phyloP scores from a whole-genome alignment of 371 early-diverging fungal species.

The Mortierella sp. region DNA sequence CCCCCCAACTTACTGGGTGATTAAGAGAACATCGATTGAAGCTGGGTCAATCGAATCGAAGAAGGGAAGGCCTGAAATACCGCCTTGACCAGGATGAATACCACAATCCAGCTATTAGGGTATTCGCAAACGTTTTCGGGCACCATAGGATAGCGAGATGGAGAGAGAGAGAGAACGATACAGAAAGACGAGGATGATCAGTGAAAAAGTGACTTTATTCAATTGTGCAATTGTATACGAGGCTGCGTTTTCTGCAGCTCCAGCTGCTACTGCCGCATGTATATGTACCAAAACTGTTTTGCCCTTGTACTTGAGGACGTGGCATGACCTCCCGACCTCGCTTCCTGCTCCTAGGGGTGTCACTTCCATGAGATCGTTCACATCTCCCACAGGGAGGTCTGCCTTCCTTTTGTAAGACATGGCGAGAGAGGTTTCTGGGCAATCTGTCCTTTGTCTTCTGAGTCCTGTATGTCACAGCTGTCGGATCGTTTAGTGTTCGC shows the following conservation, averaged over 20 bases:
- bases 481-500: no score
- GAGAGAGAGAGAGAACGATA: conserved; percentile 2
- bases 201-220: conserved; percentile 15
- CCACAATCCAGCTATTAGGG: conserved; percentile 97
- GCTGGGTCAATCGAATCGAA: conserved; percentile 98
- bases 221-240: conserved; percentile 10
- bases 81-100: conserved; percentile 98
- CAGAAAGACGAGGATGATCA: conserved; percentile 5
- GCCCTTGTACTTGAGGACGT: conserved; percentile 95
- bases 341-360: conserved; percentile 99
- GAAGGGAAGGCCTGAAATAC: conserved; percentile 97
- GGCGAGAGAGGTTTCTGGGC: not conserved
- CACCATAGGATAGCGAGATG: not conserved
- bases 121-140: not conserved
- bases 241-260: no score
- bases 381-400: conserved; percentile 60
- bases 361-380: conserved; percentile 81
- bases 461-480: no score
- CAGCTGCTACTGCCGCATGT: not conserved
- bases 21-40: conserved; percentile 93
- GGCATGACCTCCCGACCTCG: conserved; percentile 99
- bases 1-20: conserved; percentile 87
- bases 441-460: no score
- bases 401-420: conserved; percentile 52
- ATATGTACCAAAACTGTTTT: conserved; percentile 89